Conservation (phyloP, 495 filamentous ascomycete genomes). For the Cairneyella variabilis region DNA sequence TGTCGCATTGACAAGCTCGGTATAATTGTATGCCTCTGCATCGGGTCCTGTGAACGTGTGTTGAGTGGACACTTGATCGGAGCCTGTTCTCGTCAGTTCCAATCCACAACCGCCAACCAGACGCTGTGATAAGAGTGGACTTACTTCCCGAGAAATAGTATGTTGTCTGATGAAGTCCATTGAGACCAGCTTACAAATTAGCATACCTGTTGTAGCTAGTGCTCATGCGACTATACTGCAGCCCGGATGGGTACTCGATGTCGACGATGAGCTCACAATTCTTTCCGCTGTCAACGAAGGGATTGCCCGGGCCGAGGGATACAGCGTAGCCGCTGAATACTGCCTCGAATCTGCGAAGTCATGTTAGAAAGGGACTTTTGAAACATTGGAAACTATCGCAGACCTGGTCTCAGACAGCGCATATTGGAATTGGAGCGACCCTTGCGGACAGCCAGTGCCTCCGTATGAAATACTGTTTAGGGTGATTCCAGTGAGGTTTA, state of each 20-base stretch:
- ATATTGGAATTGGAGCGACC: background rate
- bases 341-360: background rate
- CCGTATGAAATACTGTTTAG: background rate
- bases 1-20: background rate
- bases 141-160: conserved; percentile 4
- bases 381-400: background rate
- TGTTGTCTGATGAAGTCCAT: background rate
- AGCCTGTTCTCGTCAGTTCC: background rate
- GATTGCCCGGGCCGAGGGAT: background rate
- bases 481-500: background rate
- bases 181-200: background rate
- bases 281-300: background rate
- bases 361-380: background rate
- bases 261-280: conserved; percentile 1
- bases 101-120: background rate
- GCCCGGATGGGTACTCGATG: background rate
- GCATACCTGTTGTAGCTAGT: background rate
- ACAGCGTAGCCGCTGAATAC: conserved; percentile 1
- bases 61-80: background rate
- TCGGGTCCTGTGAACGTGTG: background rate
- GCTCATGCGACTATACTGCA: background rate
- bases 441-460: conserved; percentile 4
- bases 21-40: background rate
- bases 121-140: background rate
- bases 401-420: background rate